Percentiles rank a stretch among this genome's conserved stretches.
These are phyloP conservation scores for Coemansia sp. DNA, from an alignment of 192 early-diverging fungal species.

Conservation along the genomic window DNA sequence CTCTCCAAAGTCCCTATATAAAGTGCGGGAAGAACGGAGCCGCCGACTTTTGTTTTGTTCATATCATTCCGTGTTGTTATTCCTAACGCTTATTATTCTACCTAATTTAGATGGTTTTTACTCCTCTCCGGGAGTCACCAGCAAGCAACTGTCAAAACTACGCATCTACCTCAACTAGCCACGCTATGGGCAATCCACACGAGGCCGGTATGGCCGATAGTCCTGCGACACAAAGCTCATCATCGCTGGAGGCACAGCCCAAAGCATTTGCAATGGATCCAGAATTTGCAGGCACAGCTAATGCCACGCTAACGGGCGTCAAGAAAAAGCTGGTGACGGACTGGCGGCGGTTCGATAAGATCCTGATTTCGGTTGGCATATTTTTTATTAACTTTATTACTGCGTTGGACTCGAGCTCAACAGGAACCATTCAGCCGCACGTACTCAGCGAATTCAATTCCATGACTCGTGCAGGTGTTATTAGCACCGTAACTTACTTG, in stretches of 20 bases:
- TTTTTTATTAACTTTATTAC: slow-evolving; percentile 53
- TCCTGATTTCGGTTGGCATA: slow-evolving; percentile 34
- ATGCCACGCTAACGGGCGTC: slow-evolving; percentile 42
- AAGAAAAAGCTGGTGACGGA: slow-evolving; percentile 50
- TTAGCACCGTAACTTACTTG: slow-evolving; percentile 37
- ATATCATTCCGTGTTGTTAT: not conserved
- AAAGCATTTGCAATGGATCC: not conserved
- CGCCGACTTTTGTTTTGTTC: not conserved
- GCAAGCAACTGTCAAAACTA: not conserved
- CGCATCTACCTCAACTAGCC: not conserved
- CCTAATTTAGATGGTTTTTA: not conserved
- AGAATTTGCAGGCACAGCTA: slow-evolving; percentile 8
- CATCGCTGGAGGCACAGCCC: not conserved
- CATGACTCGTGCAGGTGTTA: slow-evolving; percentile 32
- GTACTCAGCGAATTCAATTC: slow-evolving; percentile 49
- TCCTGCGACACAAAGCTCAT: not conserved
- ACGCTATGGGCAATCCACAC: not conserved
- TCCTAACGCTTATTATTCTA: not conserved
- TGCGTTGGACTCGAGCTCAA: slow-evolving; percentile 35
- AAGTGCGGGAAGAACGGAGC: not conserved
- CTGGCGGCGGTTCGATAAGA: slow-evolving; percentile 33
- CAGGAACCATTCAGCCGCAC: slow-evolving; percentile 29
- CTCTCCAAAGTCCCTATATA: not conserved
- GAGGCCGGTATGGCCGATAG: not conserved
- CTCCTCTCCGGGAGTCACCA: not conserved